phyloP scores from a whole-genome alignment of 176 grass and related monocot species.

The Neostapfia colusana region DNA sequence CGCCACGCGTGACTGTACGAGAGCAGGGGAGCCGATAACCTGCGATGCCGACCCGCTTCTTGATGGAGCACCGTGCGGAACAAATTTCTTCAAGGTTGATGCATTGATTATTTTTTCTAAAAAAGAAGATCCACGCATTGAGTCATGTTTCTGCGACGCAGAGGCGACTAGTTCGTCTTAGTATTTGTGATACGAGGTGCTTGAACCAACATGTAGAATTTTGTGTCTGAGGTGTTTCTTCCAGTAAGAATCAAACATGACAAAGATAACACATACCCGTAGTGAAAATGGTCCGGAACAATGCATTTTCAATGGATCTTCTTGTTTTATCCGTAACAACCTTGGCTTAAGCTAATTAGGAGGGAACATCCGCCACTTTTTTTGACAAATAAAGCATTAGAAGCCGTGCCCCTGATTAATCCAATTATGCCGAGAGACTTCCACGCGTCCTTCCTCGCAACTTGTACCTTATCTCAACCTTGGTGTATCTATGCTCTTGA shows the following conservation, averaged over 20 bases:
- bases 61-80: not conserved
- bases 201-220: too few relatives aligned
- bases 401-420: not conserved
- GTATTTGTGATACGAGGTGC: too few relatives aligned
- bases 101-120: not conserved
- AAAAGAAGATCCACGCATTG: not conserved
- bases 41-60: not conserved
- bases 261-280: too few relatives aligned
- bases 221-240: too few relatives aligned
- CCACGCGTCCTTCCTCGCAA: not conserved
- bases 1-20: slow-evolving; percentile 47
- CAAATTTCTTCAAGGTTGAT: not conserved
- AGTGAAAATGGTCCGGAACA: too few relatives aligned
- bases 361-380: not conserved
- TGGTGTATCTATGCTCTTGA: not conserved
- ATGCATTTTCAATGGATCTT: too few relatives aligned
- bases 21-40: not conserved
- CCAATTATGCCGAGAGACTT: not conserved
- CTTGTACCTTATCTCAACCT: not conserved
- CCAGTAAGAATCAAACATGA: too few relatives aligned
- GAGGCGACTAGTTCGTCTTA: too few relatives aligned
- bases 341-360: not conserved
- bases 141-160: not conserved
- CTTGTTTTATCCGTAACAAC: not conserved
- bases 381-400: not conserved